Percentiles rank a stretch among this genome's conserved stretches.
Conservation (phyloP, 139 green algal genomes). For the Penium margaritaceum region DNA sequence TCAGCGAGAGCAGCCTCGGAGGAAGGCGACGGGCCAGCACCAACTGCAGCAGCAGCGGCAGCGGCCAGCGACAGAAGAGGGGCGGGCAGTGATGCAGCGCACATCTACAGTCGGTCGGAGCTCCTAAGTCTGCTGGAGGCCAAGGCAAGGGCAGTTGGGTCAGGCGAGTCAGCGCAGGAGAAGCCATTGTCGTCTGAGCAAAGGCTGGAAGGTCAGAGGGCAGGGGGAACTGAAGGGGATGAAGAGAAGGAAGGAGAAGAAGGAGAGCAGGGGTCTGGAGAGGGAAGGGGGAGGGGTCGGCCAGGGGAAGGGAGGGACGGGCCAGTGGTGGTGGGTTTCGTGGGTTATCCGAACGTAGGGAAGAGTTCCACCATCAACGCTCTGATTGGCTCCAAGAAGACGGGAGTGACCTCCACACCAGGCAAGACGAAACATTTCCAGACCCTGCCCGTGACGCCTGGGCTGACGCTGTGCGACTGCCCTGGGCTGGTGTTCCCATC, state of each 20-base stretch:
- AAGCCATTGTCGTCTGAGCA: background rate
- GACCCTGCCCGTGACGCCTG: conserved; percentile 72
- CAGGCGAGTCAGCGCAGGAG: too few relatives aligned
- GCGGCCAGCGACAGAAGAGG: background rate
- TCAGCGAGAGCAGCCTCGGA: conserved; percentile 34
- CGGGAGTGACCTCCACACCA: conserved; percentile 82
- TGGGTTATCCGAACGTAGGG: conserved; percentile 97
- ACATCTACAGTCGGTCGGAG: background rate
- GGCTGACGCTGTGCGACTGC: conserved; percentile 79
- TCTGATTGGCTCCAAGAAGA: conserved; percentile 90
- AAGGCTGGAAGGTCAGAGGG: background rate
- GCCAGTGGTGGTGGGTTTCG: conserved; percentile 49
- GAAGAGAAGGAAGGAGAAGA: background rate
- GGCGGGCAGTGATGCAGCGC: background rate
- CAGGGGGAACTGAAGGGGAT: conserved; percentile 4
- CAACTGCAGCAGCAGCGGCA: conserved; percentile 18
- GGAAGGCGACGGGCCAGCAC: conserved; percentile 20
- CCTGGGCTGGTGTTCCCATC: conserved; percentile 87
- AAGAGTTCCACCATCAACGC: conserved; percentile 88
- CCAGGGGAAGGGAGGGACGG: background rate
- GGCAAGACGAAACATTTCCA: conserved; percentile 99
- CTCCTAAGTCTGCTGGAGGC: conserved; percentile 2
- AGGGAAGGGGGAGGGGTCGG: too few relatives aligned
- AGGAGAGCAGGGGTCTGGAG: background rate
- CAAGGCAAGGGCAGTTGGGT: background rate